Base-by-base conservation (phyloP, 2,329 filamentous ascomycete species). In the Helotiales sp. region DNA sequence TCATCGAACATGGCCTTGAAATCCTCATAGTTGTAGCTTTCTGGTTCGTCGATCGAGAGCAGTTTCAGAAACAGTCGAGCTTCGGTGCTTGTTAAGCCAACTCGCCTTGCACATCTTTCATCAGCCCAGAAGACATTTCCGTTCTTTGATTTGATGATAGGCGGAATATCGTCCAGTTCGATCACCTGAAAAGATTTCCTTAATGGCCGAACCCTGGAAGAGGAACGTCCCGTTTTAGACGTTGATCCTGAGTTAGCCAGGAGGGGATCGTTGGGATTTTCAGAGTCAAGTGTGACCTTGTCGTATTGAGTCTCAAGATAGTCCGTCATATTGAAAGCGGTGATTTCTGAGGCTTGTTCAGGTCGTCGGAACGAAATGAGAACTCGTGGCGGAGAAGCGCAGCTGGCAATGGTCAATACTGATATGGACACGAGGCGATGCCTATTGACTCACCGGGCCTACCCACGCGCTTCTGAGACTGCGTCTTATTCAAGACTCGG, bases 61-160 rank as follows among this genome's bases (percentile, higher is more conserved):
- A 66, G 38, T 4, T 58, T 58, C 8, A 66, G 34, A 44, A 66
- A 63, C 17, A 66, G 58, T 5, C 61, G 56, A 3, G 62, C 64
- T 57, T 67, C 65, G 10, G 61, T 60, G 1, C 56, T 57, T 2
- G 64, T 64, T 30, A 67, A 60, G 3, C 65, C 65, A 1, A 67
- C 60, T 17, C 65, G 60, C 24, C 65, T 58, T 3, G 59, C 61
- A 33, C 65, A 66, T 55, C 59, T 55, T 31, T 66, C 62, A 36
- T 66, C 65, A 0, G 63, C 65, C 65, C 62, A 66, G 52, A 67
- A 66, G 30, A 66, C 57, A 29, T 67, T 65, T 3, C 65, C 65
- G 29, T 67, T 63, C 2, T 54, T 36, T 10, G 60, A 65, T 31
- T 67, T 66, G 17, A 66, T 66, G 24, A 67, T 64, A 6, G 64